Conservation (phyloP, 306 rosid species). For the Arachis stenosperma region DNA sequence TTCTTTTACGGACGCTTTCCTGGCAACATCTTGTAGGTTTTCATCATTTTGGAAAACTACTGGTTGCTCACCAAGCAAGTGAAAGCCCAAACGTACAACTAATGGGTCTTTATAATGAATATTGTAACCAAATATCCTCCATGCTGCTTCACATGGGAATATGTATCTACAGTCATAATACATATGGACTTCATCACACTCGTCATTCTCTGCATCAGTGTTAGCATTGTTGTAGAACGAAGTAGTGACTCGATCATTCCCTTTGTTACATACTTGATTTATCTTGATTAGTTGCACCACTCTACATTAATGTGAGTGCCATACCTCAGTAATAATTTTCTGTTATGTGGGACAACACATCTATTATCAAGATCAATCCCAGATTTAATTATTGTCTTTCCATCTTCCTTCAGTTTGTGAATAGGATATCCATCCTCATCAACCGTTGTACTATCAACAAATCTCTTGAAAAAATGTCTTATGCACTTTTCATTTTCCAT, state of each 20-base stretch:
- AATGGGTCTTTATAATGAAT: not conserved
- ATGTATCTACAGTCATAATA: not conserved
- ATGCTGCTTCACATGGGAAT: not conserved
- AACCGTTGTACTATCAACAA: not conserved
- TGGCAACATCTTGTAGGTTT: not conserved
- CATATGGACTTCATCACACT: too few relatives aligned
- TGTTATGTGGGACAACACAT: not conserved
- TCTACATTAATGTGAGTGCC: too few relatives aligned
- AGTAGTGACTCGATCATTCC: not conserved
- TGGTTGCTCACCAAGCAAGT: not conserved
- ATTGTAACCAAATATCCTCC: not conserved
- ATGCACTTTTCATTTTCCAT: not conserved
- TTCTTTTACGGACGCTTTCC: not conserved
- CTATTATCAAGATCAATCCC: not conserved
- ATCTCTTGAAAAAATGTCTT: not conserved
- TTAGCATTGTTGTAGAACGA: not conserved
- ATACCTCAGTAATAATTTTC: too few relatives aligned
- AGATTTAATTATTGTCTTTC: not conserved
- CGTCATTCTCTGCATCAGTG: too few relatives aligned
- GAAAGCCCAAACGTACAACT: slow-evolving; percentile 2
- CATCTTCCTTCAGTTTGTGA: not conserved
- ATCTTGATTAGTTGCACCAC: too few relatives aligned
- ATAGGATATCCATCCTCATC: not conserved
- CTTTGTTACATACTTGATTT: not conserved
- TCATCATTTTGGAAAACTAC: not conserved